Base-by-base conservation (phyloP, 2,329 filamentous ascomycete genomes). In the Nannizziopsis arthrosporioides region DNA sequence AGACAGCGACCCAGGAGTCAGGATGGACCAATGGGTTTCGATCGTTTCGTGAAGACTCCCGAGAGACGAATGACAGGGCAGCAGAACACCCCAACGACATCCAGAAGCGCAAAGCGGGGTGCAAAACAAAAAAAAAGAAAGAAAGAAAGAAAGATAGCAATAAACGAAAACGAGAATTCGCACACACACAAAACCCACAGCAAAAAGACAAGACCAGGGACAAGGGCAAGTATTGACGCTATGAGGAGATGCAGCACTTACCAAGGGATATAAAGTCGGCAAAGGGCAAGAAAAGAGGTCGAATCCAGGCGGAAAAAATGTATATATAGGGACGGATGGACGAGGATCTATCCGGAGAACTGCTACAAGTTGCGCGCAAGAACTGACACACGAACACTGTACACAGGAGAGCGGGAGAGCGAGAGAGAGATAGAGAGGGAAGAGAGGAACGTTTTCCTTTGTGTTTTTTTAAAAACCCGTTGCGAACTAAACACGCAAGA, bases 401-500 rank as follows among this genome's bases (percentile, higher is more conserved):
- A 45, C 19, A 43, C 35, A 44, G 43, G 40, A 41, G 18, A 45
- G 35, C 27, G 17, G 7, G 4, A 27, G 22, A 27, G 22, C 8
- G 18, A 11, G 12, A n/a, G 37, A 39, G 15, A 14, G 8, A 36
- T 32, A 30, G 34, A 14, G 7, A 7, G 32, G 34, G 15, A 43
- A 19, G 32, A 31, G 18, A 37, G 12, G 27, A 44, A 50, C 48
- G 42, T 49, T 50, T 45, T 37, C 15, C 37, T 37, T 45, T n/a
- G n/a, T n/a, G n/a, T n/a, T n/a, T 45, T 45, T 37, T n/a, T 12
- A 27, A 27, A 35, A 47, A 40, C 44, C 44, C 36, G 44, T 47
- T 38, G 44, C 44, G 44, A 47, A 47, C 44, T 36, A 41, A 47
- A 46, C 39, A 32, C 35, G 41, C 47, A 38, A 30, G 14, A 43